Conservation (phyloP, 495 filamentous ascomycete genomes). For the Aspergillus cavernicola region DNA sequence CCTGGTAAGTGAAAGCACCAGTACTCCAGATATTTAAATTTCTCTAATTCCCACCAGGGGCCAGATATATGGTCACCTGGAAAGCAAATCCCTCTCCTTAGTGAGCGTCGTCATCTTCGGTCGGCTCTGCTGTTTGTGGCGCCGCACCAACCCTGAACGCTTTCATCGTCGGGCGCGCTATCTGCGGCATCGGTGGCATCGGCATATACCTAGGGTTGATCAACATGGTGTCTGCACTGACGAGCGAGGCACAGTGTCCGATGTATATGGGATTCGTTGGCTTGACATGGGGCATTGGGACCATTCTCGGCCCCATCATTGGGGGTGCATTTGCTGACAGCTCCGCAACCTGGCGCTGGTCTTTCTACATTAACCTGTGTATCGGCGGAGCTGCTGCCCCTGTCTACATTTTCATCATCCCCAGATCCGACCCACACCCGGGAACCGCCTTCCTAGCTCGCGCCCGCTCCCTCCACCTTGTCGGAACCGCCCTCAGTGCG, state of each 20-base stretch:
- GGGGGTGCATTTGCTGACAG: slow-evolving; percentile 37
- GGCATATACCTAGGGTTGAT: slow-evolving; percentile 52
- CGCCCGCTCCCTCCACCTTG: slow-evolving; percentile 23
- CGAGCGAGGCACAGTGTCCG: slow-evolving; percentile 40
- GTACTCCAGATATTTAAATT: neutral
- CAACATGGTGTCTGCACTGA: slow-evolving; percentile 40
- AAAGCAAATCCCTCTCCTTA: slow-evolving; percentile 51
- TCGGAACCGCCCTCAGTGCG: slow-evolving; percentile 22
- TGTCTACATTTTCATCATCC: slow-evolving; percentile 53
- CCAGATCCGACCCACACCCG: slow-evolving; percentile 41
- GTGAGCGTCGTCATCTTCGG: slow-evolving; percentile 41
- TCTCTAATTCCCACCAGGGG: slow-evolving; percentile 30
- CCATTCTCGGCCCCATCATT: slow-evolving; percentile 42
- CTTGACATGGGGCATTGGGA: slow-evolving; percentile 23
- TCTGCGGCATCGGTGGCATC: slow-evolving; percentile 37
- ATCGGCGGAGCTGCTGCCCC: slow-evolving; percentile 51
- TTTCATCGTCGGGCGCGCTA: slow-evolving; percentile 45
- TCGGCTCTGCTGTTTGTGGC: slow-evolving; percentile 49
- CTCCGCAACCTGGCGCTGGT: slow-evolving; percentile 42
- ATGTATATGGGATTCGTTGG: slow-evolving; percentile 32
- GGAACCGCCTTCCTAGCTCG: slow-evolving; percentile 22
- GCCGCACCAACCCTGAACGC: slow-evolving; percentile 46
- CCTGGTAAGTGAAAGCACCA: too few relatives aligned
- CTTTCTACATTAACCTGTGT: slow-evolving; percentile 51
- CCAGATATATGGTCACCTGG: slow-evolving; percentile 48